Evolutionary conservation across 257 asterid species (phyloP), one percentile per base, ranked within the genome.

Genomic region (Jasminum sambac): DNA sequence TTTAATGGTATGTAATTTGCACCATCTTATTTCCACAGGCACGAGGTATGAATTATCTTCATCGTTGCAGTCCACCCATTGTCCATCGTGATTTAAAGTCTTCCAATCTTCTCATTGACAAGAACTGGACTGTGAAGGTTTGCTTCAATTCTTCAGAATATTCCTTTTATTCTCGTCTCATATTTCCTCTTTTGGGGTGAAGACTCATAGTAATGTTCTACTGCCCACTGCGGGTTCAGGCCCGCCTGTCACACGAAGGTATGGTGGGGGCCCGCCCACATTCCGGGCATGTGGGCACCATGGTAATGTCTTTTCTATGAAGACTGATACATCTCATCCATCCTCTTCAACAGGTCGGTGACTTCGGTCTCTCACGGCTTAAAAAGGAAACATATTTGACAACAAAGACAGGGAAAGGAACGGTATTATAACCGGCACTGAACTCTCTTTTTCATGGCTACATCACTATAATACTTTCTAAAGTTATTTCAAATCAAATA

Each of bases 91-190:
- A 94, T 81, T 81, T 94, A 87, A 94, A 94, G 84, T 89, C 98
- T 26, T 94, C 97, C 19, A 94, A 94, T 86, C 96, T 94, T 82
- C 98, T 94, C 46, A 97, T 94, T 50, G 96, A 91, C 83, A 91
- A 75, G 86, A 94, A 94, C 82, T 94, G 98, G 98, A 91, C 90
- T 34, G 98, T 94, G 74, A 94, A 94, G 96, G 98, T 94, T 64
- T 63, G 80, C 58, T 74, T 44, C 37, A 10, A 25, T 52, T 52
- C 60, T 52, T 52, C 30, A 52, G 60, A 52, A 19, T 52, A 52
- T 46, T 17, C 58, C 17, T 19, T 8, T 52, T 17, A 52, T 17
- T 52, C 26, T 52, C 14, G 5, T 52, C 60, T 19, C 60, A 11
- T 17, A 19, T 52, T 19, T 52, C 30, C 60, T 8, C 3, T 6